Evolutionary conservation across 208 protist genomes (phyloP).

Genomic region (Leishmania guyanensis): DNA sequence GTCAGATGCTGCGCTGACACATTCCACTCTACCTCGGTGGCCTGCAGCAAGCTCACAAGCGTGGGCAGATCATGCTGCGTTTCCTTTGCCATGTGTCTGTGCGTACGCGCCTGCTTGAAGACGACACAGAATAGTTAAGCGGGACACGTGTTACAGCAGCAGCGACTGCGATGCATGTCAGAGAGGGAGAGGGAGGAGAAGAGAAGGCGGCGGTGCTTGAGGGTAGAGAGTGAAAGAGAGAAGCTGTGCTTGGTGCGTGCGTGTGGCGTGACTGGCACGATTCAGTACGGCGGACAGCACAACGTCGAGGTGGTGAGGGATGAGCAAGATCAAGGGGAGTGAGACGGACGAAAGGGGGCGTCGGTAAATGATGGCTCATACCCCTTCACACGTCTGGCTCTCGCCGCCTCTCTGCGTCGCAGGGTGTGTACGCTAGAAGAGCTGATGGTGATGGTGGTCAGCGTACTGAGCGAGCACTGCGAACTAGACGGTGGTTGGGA

Average conservation of each 20-base stretch:
- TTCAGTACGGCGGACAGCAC: not conserved
- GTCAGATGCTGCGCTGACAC: constrained; percentile 8
- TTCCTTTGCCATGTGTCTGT: not conserved
- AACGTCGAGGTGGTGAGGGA: not conserved
- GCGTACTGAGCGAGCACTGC: not conserved
- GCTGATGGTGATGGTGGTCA: not conserved
- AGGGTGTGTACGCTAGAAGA: not conserved
- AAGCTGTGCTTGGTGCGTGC: not conserved
- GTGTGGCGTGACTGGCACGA: not conserved
- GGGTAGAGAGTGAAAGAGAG: not conserved
- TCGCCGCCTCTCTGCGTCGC: not conserved
- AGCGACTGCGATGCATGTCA: not conserved
- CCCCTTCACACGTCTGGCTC: not conserved
- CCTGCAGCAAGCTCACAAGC: constrained; percentile 35
- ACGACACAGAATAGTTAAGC: not conserved
- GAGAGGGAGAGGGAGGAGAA: constrained; percentile 1
- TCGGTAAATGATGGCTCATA: not conserved
- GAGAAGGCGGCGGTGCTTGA: not conserved
- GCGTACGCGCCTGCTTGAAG: not conserved
- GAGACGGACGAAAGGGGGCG: not conserved
- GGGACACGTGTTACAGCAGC: not conserved
- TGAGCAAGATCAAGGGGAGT: not conserved
- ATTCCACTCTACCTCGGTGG: constrained; percentile 34
- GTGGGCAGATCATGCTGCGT: constrained; percentile 30
- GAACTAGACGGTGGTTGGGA: not conserved